Base-by-base conservation (phyloP, 192 early-diverging fungal genomes). In the Coemansia sp. region DNA sequence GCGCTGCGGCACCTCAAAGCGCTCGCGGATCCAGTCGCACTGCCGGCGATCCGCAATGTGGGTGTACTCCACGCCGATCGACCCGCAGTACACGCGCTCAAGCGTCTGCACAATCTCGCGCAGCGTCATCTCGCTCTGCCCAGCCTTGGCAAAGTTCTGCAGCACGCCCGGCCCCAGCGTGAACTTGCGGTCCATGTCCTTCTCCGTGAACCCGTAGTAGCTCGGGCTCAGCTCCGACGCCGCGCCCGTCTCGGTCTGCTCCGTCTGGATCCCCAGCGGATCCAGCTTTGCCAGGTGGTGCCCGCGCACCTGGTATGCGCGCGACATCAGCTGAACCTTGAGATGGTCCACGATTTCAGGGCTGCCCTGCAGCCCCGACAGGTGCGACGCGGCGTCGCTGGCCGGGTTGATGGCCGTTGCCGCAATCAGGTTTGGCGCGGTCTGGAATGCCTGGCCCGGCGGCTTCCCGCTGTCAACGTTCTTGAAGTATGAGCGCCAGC, bases 21-120 rank as follows among this genome's bases (percentile, higher is more conserved):
- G 87, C 60, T 87, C 77, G 35, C 95, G 85, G 67, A 99, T 90
- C 97, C 97, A 99, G 83, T 99, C 94, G 81, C 95, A 97, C 72
- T 92, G 89, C 29, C 79, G 85, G 64, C 95, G 90, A 81, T 97
- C 95, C 48, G 92, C 89, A 71, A 99, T 99, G 81, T 99, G 97
- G 56, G 93, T 94, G 82, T 97, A 99, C 79, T 99, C 97, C 59
- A 97, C 84, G 76, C 95, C 97, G 38, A 97, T 87, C n/a, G 90
- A 86, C 42, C 92, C 90, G 64, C 92, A 94, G 80, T 99, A 99
- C 45, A 91, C 92, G 48, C 67, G 73, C 77, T 93, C 84, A 50
- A 97, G 82, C 47, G 80, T 80, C 33, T 87, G 72, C 49, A 99
- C 80, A 52, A 99, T 95, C 75, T 99, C 91, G 62, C 92, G 87